A percentile compares a stretch with the other conserved stretches of the same genome.
phyloP scores from a whole-genome alignment of 1,139 yeast species.

The Kluyveromyces marxianus region DNA sequence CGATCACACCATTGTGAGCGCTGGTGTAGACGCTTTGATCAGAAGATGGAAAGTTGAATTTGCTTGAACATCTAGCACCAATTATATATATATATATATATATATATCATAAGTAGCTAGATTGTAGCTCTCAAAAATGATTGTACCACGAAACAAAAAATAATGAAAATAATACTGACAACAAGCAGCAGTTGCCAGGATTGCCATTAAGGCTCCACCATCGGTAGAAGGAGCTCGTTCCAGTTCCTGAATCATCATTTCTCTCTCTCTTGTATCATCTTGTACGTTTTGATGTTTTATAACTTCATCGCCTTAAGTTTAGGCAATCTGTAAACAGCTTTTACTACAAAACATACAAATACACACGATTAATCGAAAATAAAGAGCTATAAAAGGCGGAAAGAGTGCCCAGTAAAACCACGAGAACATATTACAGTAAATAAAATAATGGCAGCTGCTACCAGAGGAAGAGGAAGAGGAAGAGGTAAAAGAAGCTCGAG shows the following conservation, averaged over 20 bases:
- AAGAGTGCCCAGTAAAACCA: no score
- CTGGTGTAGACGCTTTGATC: constrained; percentile 77
- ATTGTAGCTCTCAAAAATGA: no score
- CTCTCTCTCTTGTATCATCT: background rate
- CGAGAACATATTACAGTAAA: no score
- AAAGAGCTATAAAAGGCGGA: background rate
- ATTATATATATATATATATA: background rate
- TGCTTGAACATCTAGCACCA: constrained; percentile 1
- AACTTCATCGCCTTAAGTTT: background rate
- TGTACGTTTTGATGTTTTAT: background rate
- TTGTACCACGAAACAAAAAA: no score
- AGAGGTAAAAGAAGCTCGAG: constrained; percentile 4
- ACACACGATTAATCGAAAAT: background rate
- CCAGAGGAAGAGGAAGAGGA: background rate
- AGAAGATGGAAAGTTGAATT: constrained; percentile 57
- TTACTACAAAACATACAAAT: background rate
- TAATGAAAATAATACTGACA: no score
- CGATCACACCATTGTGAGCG: constrained; percentile 44
- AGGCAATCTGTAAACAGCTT: no score
- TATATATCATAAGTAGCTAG: no score
- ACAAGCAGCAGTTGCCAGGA: no score
- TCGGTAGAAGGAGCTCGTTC: background rate
- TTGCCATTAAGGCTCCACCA: no score
- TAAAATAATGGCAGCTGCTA: no score
- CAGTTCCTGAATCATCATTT: background rate